A percentile compares a stretch with the other conserved stretches of the same genome.
Conservation (phyloP, 2,329 filamentous ascomycete species). For the Aspergillus sp. region DNA sequence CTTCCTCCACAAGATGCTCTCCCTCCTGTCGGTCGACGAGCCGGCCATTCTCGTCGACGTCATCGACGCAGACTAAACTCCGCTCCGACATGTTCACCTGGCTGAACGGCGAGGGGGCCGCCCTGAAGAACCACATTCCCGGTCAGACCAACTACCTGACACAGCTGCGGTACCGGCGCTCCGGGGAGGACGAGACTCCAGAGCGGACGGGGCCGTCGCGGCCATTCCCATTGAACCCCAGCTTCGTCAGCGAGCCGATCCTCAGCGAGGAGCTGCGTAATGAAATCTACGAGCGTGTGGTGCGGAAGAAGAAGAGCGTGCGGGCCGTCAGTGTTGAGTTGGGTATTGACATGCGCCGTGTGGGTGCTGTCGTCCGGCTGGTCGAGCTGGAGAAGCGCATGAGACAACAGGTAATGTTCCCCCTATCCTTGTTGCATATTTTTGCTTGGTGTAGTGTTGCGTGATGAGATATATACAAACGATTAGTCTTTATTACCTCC, state of each 20-base stretch:
- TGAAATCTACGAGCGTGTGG: conserved; percentile 69
- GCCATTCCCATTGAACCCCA: conserved; percentile 72
- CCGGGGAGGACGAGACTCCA: too few relatives aligned
- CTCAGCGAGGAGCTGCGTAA: conserved; percentile 71
- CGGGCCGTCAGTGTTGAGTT: conserved; percentile 74
- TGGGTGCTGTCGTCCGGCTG: conserved; percentile 80
- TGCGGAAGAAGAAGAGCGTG: conserved; percentile 63
- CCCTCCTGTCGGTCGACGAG: conserved; percentile 19
- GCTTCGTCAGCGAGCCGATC: conserved; percentile 69
- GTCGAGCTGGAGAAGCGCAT: conserved; percentile 82
- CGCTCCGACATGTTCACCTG: conserved; percentile 58
- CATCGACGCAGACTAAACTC: conserved; percentile 44
- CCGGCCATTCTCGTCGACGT: conserved; percentile 34
- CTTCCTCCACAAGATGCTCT: conserved; percentile 12
- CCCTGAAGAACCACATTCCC: conserved; percentile 29
- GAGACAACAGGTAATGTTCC: conserved; percentile 65
- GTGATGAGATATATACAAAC: conserved; percentile 77
- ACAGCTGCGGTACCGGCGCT: conserved; percentile 6
- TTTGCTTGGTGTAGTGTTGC: conserved; percentile 1
- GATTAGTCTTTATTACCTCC: conserved; percentile 98
- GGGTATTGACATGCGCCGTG: conserved; percentile 75
- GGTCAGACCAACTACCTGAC: conserved; percentile 32
- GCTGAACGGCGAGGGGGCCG: conserved; percentile 46
- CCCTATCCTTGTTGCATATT: conserved; percentile 15
- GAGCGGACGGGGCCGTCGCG: conserved; percentile 22